phyloP scores from a whole-genome alignment of 2,329 filamentous ascomycete genomes.

The Verticillium alfalfae region DNA sequence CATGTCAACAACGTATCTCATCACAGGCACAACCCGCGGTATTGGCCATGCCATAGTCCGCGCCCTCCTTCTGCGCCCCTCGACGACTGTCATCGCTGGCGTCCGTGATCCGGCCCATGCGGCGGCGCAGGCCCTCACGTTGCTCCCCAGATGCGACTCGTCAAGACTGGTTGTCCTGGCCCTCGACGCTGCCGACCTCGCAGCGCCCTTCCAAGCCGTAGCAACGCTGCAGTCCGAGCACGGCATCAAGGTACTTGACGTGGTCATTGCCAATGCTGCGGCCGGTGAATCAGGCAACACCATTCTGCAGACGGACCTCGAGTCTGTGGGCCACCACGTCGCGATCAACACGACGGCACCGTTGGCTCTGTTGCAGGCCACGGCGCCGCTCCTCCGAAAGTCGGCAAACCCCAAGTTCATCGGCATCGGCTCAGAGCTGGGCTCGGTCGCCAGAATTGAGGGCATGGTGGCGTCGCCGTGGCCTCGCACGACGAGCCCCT shows the following conservation, averaged over 20 bases:
- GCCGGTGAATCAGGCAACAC: constrained; percentile 19
- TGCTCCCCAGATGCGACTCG: constrained; percentile 25
- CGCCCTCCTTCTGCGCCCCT: constrained; percentile 3
- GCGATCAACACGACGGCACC: constrained; percentile 26
- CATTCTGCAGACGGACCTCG: constrained; percentile 12
- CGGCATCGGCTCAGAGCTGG: constrained; percentile 16
- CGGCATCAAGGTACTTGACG: constrained; percentile 36
- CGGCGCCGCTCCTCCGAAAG: constrained; percentile 18
- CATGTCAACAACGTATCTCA: constrained; percentile 16
- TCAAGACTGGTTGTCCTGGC: constrained; percentile 33
- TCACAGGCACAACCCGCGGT: constrained; percentile 29
- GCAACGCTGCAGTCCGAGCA: constrained; percentile 18
- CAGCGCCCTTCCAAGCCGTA: constrained; percentile 24
- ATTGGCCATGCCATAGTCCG: constrained; percentile 6
- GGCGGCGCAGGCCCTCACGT: constrained; percentile 20
- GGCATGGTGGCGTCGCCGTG: background rate
- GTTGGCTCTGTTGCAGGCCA: constrained; percentile 13
- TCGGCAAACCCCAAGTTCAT: constrained; percentile 16
- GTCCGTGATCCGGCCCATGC: constrained; percentile 24
- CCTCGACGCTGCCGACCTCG: constrained; percentile 28
- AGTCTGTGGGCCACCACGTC: constrained; percentile 19
- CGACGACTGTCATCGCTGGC: constrained; percentile 30
- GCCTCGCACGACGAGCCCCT: constrained; percentile 4
- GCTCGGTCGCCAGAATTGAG: constrained; percentile 10
- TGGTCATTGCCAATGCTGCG: constrained; percentile 47